These are phyloP conservation scores for Vachellia collinsii DNA, from an alignment of 306 rosid species.

Conservation along the genomic window DNA sequence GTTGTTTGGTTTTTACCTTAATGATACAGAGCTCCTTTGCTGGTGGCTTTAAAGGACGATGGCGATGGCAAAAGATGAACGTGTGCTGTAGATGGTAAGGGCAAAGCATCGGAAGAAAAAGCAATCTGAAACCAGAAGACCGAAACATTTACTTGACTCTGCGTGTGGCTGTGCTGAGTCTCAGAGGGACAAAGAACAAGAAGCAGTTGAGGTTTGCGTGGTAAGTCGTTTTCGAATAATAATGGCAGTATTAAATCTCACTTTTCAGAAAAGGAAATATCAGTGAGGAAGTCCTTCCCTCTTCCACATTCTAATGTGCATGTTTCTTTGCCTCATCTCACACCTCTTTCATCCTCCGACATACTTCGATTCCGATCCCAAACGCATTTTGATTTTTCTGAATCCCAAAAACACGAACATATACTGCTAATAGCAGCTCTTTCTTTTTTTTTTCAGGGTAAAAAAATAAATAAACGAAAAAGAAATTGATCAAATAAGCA, in stretches of 20 bases:
- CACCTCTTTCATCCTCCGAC: conserved; percentile 49
- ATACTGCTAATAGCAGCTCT: background rate
- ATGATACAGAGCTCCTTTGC: background rate
- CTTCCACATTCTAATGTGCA: conserved; percentile 17
- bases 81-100: conserved; percentile 12
- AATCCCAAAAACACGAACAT: conserved; percentile 32
- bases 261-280: conserved; percentile 40
- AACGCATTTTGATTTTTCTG: conserved; percentile 25
- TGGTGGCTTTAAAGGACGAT: conserved; percentile 4
- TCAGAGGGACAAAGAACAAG: conserved; percentile 23
- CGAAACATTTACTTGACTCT: conserved; percentile 17
- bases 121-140: conserved; percentile 11
- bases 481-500: background rate
- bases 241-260: conserved; percentile 44
- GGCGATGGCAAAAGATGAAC: conserved; percentile 15
- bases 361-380: conserved; percentile 40
- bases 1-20: background rate
- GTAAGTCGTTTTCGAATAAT: conserved; percentile 77
- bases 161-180: conserved; percentile 14
- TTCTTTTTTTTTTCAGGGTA: background rate
- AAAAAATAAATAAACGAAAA: background rate
- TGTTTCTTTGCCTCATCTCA: conserved; percentile 44
- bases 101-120: conserved; percentile 13
- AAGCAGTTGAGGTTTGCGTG: conserved; percentile 55
- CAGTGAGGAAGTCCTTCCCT: conserved; percentile 27